Evolutionary conservation across 495 filamentous ascomycete species (phyloP).

Genomic region (Oidiodendron maius): DNA sequence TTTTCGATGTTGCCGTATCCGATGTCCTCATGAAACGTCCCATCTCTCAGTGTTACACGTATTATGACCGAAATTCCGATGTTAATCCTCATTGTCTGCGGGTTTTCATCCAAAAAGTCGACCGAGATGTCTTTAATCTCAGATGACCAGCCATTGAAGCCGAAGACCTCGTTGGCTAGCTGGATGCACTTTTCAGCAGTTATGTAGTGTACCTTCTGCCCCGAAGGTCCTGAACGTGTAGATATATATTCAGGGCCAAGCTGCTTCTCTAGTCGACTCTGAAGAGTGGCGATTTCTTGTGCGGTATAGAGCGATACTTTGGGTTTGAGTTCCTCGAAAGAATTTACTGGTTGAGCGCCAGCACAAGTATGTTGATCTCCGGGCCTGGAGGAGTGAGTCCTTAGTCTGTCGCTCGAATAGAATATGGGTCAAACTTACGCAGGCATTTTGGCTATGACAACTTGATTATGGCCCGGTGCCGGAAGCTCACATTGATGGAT

Average conservation of each 20-base stretch:
- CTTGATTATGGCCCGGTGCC: constrained; percentile 5
- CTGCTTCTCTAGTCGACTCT: constrained; percentile 80
- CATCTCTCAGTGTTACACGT: constrained; percentile 82
- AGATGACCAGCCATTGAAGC: constrained; percentile 97
- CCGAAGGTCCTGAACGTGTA: constrained; percentile 68
- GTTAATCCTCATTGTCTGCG: constrained; percentile 59
- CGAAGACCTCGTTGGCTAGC: constrained; percentile 95
- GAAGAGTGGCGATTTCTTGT: constrained; percentile 82
- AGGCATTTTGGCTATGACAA: constrained; percentile 21
- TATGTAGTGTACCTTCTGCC: constrained; percentile 84
- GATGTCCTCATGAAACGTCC: constrained; percentile 93
- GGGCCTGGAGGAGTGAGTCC: constrained; percentile 42
- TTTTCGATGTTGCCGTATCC: constrained; percentile 96
- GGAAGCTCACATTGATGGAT: constrained; percentile 9
- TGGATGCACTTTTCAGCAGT: constrained; percentile 90
- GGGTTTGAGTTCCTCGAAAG: constrained; percentile 66
- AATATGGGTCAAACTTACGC: constrained; percentile 21
- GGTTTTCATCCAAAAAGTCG: constrained; percentile 70
- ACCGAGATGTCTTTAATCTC: constrained; percentile 82
- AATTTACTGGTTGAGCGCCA: constrained; percentile 49
- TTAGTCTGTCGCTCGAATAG: background rate
- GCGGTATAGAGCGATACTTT: constrained; percentile 76
- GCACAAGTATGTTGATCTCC: constrained; percentile 70
- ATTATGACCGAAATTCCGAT: constrained; percentile 84
- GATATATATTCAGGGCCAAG: constrained; percentile 97